Conservation (phyloP, 257 asterid species). For the Sherardia arvensis region DNA sequence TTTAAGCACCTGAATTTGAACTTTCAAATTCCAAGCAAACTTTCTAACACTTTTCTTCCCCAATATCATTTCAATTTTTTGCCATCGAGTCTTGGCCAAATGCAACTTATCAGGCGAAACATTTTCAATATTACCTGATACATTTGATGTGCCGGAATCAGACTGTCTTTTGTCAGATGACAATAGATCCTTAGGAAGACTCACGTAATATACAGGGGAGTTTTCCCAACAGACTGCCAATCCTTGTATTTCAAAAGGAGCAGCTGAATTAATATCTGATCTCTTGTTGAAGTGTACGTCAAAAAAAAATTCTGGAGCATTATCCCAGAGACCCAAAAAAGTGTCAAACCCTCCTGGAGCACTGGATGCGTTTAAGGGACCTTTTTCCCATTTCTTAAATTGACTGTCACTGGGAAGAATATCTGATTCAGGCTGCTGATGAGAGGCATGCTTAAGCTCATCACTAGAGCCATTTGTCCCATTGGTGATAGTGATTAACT, state of each 20-base stretch:
- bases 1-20: slow-evolving; percentile 82
- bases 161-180: slow-evolving; percentile 30
- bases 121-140: slow-evolving; percentile 26
- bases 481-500: slow-evolving; percentile 19
- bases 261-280: slow-evolving; percentile 46
- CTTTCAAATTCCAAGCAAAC: slow-evolving; percentile 78
- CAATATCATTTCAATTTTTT: slow-evolving; percentile 53
- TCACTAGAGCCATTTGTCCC: slow-evolving; percentile 18
- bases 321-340: slow-evolving; percentile 68
- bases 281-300: slow-evolving; percentile 71
- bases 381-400: slow-evolving; percentile 36
- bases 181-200: slow-evolving; percentile 74
- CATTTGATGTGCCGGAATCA: slow-evolving; percentile 16
- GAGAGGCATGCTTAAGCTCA: slow-evolving; percentile 22
- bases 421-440: slow-evolving; percentile 28
- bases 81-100: slow-evolving; percentile 70
- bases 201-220: slow-evolving; percentile 81
- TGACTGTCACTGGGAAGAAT: slow-evolving; percentile 22
- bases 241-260: slow-evolving; percentile 86
- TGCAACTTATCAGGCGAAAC: slow-evolving; percentile 45
- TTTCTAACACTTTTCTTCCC: slow-evolving; percentile 54
- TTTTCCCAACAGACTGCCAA: slow-evolving; percentile 84
- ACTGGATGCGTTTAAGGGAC: slow-evolving; percentile 61
- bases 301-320: slow-evolving; percentile 56
- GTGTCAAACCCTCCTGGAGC: slow-evolving; percentile 76